Conservation (phyloP, 768 basidiomycete genomes). For the Tulasnella sp. region DNA sequence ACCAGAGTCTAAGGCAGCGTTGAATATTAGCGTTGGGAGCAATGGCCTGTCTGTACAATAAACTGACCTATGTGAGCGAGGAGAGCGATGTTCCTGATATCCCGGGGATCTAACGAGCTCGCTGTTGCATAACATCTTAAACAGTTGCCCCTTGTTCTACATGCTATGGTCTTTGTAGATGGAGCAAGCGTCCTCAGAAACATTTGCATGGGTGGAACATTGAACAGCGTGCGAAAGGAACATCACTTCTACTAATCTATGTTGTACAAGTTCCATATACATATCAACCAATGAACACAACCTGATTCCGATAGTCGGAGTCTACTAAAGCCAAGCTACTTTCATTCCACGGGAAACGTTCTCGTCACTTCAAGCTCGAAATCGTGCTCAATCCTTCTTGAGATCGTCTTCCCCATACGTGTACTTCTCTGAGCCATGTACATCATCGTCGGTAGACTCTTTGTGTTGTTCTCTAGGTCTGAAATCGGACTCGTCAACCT, state of each 20-base stretch:
- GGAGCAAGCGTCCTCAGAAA: background rate
- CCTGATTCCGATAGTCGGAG: too few species aligned
- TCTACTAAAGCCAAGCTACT: too few species aligned
- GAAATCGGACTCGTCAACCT: slow-evolving; percentile 37
- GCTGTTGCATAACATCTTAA: background rate
- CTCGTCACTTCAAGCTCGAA: too few species aligned
- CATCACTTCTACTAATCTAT: too few species aligned
- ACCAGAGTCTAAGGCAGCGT: slow-evolving; percentile 52
- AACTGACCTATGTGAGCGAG: slow-evolving; percentile 77
- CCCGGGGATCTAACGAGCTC: background rate
- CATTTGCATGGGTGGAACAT: background rate
- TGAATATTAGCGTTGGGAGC: background rate
- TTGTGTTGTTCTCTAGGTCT: background rate
- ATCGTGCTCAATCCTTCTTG: too few species aligned
- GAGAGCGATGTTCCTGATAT: slow-evolving; percentile 65
- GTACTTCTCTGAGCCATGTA: too few species aligned
- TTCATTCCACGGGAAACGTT: too few species aligned
- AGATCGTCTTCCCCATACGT: too few species aligned
- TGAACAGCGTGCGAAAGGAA: background rate
- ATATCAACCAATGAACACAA: too few species aligned
- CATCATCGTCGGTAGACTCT: background rate
- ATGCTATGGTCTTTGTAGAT: background rate
- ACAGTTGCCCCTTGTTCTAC: background rate
- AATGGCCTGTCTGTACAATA: slow-evolving; percentile 9
- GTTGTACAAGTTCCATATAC: too few species aligned